Evolutionary conservation across 305 asterid species (phyloP).

Genomic region (Coffea humblotiana): DNA sequence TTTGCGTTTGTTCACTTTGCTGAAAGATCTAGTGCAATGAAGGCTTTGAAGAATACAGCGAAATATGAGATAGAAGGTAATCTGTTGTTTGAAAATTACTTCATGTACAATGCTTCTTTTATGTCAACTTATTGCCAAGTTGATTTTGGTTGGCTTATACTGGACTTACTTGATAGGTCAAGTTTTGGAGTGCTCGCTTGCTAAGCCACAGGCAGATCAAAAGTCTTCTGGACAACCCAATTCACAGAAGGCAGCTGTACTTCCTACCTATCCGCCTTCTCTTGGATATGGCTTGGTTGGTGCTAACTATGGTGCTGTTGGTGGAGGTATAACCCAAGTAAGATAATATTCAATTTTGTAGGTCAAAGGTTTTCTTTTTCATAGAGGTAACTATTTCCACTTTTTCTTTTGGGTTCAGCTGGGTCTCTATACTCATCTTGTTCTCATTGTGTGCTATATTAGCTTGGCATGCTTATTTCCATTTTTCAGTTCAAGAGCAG

Average conservation of each 20-base stretch:
- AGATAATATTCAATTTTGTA: constrained; percentile 24
- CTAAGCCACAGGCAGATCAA: constrained; percentile 95
- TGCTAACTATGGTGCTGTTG: constrained; percentile 71
- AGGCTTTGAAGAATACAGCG: constrained; percentile 87
- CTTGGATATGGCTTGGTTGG: constrained; percentile 82
- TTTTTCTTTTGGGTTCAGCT: neutral
- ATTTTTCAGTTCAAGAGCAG: neutral
- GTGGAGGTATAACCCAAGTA: constrained; percentile 79
- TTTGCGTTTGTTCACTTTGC: constrained; percentile 90
- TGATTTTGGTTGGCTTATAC: neutral
- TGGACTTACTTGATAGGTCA: constrained; percentile 53
- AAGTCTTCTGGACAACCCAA: constrained; percentile 56
- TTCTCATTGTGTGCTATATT: neutral
- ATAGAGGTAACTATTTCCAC: neutral
- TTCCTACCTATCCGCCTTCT: constrained; percentile 74
- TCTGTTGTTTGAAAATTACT: constrained; percentile 5
- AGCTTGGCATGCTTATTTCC: neutral
- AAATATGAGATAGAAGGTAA: constrained; percentile 84
- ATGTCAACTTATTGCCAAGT: neutral
- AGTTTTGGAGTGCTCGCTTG: constrained; percentile 91
- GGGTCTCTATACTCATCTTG: neutral
- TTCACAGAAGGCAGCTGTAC: constrained; percentile 59
- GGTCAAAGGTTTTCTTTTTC: too few species aligned
- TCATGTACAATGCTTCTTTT: constrained; percentile 6
- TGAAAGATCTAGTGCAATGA: constrained; percentile 84